Evolutionary conservation across 2,329 filamentous ascomycete genomes (phyloP), one percentile per base, ranked within the genome.

Genomic region (Fusarium marasasianum): DNA sequence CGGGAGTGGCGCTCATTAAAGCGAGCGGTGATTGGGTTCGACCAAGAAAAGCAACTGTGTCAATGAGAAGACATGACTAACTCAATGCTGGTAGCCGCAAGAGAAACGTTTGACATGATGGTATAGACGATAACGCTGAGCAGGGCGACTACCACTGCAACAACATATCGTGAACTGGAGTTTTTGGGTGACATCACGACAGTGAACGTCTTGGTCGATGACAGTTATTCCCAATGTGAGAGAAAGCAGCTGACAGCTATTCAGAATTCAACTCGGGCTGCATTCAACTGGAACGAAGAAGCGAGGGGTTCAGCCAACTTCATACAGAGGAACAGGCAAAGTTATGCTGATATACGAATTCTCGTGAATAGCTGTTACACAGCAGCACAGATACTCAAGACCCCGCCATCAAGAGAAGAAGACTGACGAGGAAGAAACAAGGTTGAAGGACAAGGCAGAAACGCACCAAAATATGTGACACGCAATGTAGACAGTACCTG

Each of bases 111-210:
- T 56, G 51, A 59, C 37, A 61, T n/a, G 24, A 54, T 15, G 12
- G 44, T 59, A 55, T 75, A 76, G 20, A 56, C 51, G 14, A 74
- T 13, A 29, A 74, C 63, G 56, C 73, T 74, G 37, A 79, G 63
- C 66, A 79, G 55, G 64, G 76, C 77, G 62, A 77, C 73, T 71
- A 60, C 66, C 68, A 51, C 76, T 44, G 77, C 73, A 60, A 70
- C 41, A 60, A 47, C 64, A 56, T 71, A 66, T 53, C 63, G 69
- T 48, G 57, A 61, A 59, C 6, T 47, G 20, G 31, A 38, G 29
- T 50, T 33, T 56, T 53, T 66, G 55, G 48, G 69, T 67, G 60
- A 65, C 66, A 69, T 76, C 45, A 59, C 65, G 63, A 64, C 56
- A 54, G 54, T 64, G 53, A 43, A 51, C 33, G 35, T 37, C 40